Evolutionary conservation across 306 rosid genomes (phyloP).

Genomic region (Medicago lupulina): DNA sequence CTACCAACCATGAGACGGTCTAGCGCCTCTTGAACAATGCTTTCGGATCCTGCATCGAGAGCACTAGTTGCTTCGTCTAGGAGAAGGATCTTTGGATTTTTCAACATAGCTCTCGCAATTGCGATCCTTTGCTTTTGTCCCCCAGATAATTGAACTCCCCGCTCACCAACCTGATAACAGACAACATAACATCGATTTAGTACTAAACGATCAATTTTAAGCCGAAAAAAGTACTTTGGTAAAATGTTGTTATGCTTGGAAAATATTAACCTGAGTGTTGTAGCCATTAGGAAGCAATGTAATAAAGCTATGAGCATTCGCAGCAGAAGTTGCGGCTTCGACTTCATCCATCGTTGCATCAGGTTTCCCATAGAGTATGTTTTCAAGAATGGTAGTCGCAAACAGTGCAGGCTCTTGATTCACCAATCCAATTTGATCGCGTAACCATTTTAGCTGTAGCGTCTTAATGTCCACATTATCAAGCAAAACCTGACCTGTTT

Average conservation of each 20-base stretch:
- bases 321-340: constrained; percentile 90
- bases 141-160: constrained; percentile 95
- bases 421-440: constrained; percentile 95
- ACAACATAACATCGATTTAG: constrained; percentile 9
- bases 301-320: constrained; percentile 95
- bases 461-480: constrained; percentile 88
- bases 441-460: constrained; percentile 84
- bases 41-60: constrained; percentile 92
- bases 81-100: constrained; percentile 90
- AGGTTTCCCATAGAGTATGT: constrained; percentile 88
- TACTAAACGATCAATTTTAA: constrained; percentile 1
- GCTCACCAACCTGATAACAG: constrained; percentile 80
- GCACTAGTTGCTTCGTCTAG: constrained; percentile 99
- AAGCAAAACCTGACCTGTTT: constrained; percentile 82
- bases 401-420: constrained; percentile 98
- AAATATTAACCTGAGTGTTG: constrained; percentile 76
- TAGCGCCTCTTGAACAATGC: constrained; percentile 97
- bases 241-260: neutral
- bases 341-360: constrained; percentile 90
- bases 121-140: constrained; percentile 98
- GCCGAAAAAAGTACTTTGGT: neutral
- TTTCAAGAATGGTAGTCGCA: constrained; percentile 94
- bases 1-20: constrained; percentile 96
- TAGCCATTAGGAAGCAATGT: constrained; percentile 89
- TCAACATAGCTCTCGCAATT: constrained; percentile 98